Evolutionary conservation across 768 basidiomycete species (phyloP).

Genomic region (Tricholoma flavovirens): DNA sequence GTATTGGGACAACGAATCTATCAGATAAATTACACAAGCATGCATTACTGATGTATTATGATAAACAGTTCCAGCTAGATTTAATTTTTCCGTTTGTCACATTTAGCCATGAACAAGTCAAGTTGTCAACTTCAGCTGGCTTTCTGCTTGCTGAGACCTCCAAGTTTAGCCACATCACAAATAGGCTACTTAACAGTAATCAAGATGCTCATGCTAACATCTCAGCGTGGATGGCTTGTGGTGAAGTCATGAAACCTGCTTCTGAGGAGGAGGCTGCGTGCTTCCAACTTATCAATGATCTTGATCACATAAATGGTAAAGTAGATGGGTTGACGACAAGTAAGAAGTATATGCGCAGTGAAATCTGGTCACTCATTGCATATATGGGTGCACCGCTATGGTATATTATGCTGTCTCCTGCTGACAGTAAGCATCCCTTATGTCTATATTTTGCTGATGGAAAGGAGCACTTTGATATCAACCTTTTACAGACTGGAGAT

Average conservation of each 20-base stretch:
- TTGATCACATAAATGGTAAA: conserved; percentile 29
- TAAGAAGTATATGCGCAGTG: conserved; percentile 24
- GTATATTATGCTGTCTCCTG: conserved; percentile 29
- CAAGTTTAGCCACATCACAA: background rate
- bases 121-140: background rate
- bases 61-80: conserved; percentile 34
- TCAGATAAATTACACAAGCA: conserved; percentile 20
- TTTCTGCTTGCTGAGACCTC: conserved; percentile 1
- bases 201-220: no score
- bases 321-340: conserved; percentile 21
- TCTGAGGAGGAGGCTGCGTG: conserved; percentile 12
- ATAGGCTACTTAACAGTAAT: conserved; percentile 1
- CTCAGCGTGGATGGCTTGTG: no score
- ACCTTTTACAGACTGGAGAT: background rate
- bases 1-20: conserved; percentile 14
- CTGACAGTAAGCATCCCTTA: conserved; percentile 25
- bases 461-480: conserved; percentile 3
- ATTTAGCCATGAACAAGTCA: conserved; percentile 17
- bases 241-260: background rate
- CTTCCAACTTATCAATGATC: conserved; percentile 25
- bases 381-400: conserved; percentile 23
- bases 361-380: conserved; percentile 24
- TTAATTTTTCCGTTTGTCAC: conserved; percentile 29
- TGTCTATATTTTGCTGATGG: conserved; percentile 27
- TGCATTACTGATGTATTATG: conserved; percentile 30